A percentile compares a stretch with the other conserved stretches of the same genome.
Evolutionary conservation across 805 yeast genomes (phyloP).

Genomic region (Candida ascalaphidarum): DNA sequence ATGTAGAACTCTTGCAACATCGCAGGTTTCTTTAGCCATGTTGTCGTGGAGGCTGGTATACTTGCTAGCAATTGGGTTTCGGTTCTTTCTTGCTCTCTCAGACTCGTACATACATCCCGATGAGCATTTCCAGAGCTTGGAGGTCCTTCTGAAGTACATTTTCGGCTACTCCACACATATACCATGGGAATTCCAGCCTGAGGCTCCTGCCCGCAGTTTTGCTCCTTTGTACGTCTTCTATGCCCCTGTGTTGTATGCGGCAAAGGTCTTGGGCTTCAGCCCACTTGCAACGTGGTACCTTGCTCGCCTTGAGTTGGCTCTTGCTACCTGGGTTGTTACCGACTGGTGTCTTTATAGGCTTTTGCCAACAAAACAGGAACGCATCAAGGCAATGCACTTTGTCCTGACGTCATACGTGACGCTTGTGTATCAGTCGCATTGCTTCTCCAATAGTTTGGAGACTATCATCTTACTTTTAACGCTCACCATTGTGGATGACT

Average conservation of each 20-base stretch:
- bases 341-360: conserved; percentile 39
- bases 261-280: conserved; percentile 24
- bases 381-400: conserved; percentile 39
- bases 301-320: conserved; percentile 42
- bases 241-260: conserved; percentile 48
- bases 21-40: no score
- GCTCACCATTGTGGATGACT: conserved; percentile 41
- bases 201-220: conserved; percentile 59
- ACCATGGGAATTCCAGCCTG: conserved; percentile 78
- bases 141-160: conserved; percentile 46
- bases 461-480: conserved; percentile 45
- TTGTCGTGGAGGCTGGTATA: conserved; percentile 50
- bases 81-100: conserved; percentile 53
- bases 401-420: conserved; percentile 60
- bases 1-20: no score
- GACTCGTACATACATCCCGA: conserved; percentile 94
- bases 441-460: conserved; percentile 85
- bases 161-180: conserved; percentile 36
- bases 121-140: conserved; percentile 91
- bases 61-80: conserved; percentile 33
- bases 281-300: conserved; percentile 48
- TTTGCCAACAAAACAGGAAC: conserved; percentile 41
- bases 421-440: conserved; percentile 73
- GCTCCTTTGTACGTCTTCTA: conserved; percentile 61
- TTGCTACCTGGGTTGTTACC: conserved; percentile 25